Evolutionary conservation across 2,329 filamentous ascomycete genomes (phyloP), one percentile per base, ranked within the genome.

Genomic region (Epicoccum sorghinum): DNA sequence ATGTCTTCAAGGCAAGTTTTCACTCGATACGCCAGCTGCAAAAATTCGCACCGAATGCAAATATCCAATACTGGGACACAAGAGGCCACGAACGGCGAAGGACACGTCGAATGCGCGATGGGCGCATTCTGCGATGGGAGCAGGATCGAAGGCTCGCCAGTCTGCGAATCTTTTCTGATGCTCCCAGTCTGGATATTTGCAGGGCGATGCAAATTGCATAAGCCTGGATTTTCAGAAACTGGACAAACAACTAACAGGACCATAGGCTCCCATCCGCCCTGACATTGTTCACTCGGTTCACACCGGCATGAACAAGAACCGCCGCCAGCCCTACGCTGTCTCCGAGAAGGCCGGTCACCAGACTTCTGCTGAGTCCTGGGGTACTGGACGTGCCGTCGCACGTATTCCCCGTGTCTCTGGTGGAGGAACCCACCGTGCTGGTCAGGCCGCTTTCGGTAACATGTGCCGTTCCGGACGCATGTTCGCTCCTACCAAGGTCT

Each of bases 371-470:
- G 95, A 99, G 87, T 99, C 96, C 71, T 99, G 95, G 95, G 93
- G 93, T 89, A 98, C 93, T 84, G 93, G 67, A 62, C 95, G 95
- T 83, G 95, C 95, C 82, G 95, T 99, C 78, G 96, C 95, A 81
- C 95, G 95, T 98, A 99, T 99, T 77, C 95, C 96, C 77, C 95
- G 95, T 97, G 95, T 99, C 81, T 98, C 95, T 79, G 95, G 95
- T 88, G 93, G 95, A 85, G 95, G 95, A 91, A 99, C 95, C 80
- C 95, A 99, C 89, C 93, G 95, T 87, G 95, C 95, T 78, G 95
- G 95, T 86, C 95, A 99, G 86, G 95, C 95, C 81, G 95, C 95
- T 73, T 99, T 98, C 82, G 95, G 95, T 91, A 99, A 99, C 90
- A 92, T 93, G 92, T 99, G 95, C 86, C 93, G 95, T 81, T 96